phyloP scores from a whole-genome alignment of 2,329 filamentous ascomycete genomes.

The Hypomyces perniciosus region DNA sequence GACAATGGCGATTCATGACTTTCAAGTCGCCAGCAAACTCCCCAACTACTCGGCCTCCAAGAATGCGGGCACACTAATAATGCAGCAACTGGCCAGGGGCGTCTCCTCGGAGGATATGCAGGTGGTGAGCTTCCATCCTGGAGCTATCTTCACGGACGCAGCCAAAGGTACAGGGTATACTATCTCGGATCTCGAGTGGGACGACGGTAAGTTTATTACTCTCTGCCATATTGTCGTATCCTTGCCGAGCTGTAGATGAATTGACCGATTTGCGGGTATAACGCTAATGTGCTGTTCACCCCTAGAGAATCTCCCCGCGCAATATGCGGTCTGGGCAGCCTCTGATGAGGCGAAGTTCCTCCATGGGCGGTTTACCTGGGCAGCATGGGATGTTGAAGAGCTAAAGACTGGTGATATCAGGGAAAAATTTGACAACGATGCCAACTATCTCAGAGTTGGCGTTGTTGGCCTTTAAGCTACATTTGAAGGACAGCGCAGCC shows the following conservation, averaged over 20 bases:
- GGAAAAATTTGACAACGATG: slow-evolving; percentile 11
- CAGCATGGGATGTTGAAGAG: slow-evolving; percentile 35
- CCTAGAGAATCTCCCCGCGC: slow-evolving; percentile 9
- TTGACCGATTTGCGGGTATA: background rate
- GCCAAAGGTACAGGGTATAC: slow-evolving; percentile 15
- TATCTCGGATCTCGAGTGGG: background rate
- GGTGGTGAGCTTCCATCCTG: slow-evolving; percentile 33
- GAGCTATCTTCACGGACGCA: slow-evolving; percentile 26
- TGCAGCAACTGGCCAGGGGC: slow-evolving; percentile 30
- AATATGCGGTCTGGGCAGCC: slow-evolving; percentile 35
- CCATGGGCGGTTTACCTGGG: slow-evolving; percentile 33
- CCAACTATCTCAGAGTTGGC: slow-evolving; percentile 7
- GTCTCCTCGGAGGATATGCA: slow-evolving; percentile 28
- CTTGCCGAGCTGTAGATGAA: background rate
- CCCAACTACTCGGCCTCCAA: slow-evolving; percentile 30
- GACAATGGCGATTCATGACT: slow-evolving; percentile 18
- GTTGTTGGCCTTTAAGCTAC: slow-evolving; percentile 3
- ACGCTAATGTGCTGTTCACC: background rate
- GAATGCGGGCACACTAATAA: slow-evolving; percentile 24
- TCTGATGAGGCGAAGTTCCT: slow-evolving; percentile 33
- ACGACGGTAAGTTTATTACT: background rate
- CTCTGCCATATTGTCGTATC: background rate
- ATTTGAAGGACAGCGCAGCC: too few relatives aligned
- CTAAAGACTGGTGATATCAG: slow-evolving; percentile 2
- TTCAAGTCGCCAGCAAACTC: slow-evolving; percentile 3